Conservation (phyloP, 192 early-diverging fungal species). For the Coemansia pectinata region DNA sequence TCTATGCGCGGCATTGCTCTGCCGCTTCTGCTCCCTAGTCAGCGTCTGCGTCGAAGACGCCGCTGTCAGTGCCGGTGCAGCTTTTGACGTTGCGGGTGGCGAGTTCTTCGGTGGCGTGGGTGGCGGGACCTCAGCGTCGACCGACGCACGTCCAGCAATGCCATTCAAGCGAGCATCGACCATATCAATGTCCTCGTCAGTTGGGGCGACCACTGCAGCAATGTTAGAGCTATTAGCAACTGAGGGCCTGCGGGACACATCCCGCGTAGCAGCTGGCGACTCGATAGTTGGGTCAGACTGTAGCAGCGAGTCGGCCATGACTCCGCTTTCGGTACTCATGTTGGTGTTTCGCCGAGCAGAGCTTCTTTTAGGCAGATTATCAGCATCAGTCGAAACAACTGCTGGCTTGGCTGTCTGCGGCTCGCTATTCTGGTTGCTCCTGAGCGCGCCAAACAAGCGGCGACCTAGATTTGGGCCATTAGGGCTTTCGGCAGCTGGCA, state of each 20-base stretch:
- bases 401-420: slow-evolving; percentile 3
- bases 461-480: slow-evolving; percentile 33
- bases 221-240: neutral
- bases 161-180: slow-evolving; percentile 2
- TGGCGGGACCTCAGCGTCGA: slow-evolving; percentile 14
- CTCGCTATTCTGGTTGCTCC: slow-evolving; percentile 28
- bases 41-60: slow-evolving; percentile 13
- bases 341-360: slow-evolving; percentile 10
- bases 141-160: neutral
- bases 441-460: slow-evolving; percentile 40
- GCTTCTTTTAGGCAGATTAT: neutral
- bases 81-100: slow-evolving; percentile 20
- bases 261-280: neutral
- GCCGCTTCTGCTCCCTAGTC: slow-evolving; percentile 47
- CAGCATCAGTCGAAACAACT: neutral
- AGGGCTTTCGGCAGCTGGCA: slow-evolving; percentile 14
- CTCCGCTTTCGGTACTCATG: neutral
- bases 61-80: neutral
- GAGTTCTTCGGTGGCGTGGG: slow-evolving; percentile 38
- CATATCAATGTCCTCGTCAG: slow-evolving; percentile 18
- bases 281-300: neutral
- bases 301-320: neutral
- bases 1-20: slow-evolving; percentile 49
- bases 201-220: neutral
- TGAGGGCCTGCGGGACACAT: slow-evolving; percentile 1